Evolutionary conservation across 441 rosid species (phyloP), one percentile per base, ranked within the genome.

Genomic region (Aleurites moluccanus): DNA sequence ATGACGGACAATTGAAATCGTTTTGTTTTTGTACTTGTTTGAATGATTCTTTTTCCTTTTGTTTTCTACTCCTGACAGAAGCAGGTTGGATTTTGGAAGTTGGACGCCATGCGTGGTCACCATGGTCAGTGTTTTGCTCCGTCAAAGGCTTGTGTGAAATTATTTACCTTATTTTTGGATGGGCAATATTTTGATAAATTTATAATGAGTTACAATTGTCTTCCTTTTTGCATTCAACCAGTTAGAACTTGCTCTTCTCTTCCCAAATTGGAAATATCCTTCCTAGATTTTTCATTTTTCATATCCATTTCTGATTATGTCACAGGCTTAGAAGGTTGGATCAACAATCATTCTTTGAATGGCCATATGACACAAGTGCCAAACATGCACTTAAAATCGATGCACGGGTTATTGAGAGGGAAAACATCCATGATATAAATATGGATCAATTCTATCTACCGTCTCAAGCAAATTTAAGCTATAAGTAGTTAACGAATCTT

Each of bases 21-120:
- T 8, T 73, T 55, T 72, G 3, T 23, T 68, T 57, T 15, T 45
- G 44, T 35, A 25, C 44, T 66, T 40, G 21, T 71, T 50, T 52
- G 44, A 28, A 53, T 28, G 67, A 10, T 67, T n/a, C 3, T 63
- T 59, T 59, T 69, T 70, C 33, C 33, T 75, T 69, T 49, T 77
- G 61, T 45, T 75, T 69, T 69, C 20, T 67, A 40, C 67, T 64
- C 27, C 15, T 85, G 73, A 76, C 86, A 83, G 87, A 79, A 86
- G 76, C 86, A 83, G 77, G 80, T 86, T 30, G 82, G 88, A 28
- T 85, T 85, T 77, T 84, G 87, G 88, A 87, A 79, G 79, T 76
- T 84, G 16, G 85, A 85, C 57, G 49, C 77, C 49, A 33, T 76
- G 74, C 79, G 73, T 64, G 86, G 78, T 79, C 85, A 71, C 49